Evolutionary conservation across 352 stramenopile species (phyloP).

Genomic region (Globisporangium alternatum): DNA sequence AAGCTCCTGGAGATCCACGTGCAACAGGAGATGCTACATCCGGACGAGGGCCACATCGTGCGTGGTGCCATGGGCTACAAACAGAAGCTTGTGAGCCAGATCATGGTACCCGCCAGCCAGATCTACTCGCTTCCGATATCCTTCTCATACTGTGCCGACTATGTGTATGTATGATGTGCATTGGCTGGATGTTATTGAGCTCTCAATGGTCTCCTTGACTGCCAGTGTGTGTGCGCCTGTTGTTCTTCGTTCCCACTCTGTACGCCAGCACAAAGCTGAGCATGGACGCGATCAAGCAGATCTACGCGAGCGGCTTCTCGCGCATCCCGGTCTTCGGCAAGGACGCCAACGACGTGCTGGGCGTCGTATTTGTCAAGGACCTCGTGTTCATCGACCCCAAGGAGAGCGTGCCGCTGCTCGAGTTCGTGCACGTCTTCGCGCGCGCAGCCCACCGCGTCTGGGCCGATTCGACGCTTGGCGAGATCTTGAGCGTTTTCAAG

Average conservation of each 20-base stretch:
- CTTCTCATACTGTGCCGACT: slow-evolving; percentile 19
- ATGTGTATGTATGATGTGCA: background rate
- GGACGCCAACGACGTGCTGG: slow-evolving; percentile 95
- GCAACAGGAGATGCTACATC: slow-evolving; percentile 87
- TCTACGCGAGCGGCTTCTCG: slow-evolving; percentile 91
- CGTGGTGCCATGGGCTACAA: slow-evolving; percentile 84
- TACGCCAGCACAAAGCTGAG: slow-evolving; percentile 49
- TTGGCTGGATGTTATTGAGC: background rate
- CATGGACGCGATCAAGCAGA: slow-evolving; percentile 60
- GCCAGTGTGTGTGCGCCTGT: slow-evolving; percentile 16
- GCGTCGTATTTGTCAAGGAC: slow-evolving; percentile 95
- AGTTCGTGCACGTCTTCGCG: slow-evolving; percentile 91
- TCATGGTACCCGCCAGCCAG: slow-evolving; percentile 91
- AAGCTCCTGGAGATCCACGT: slow-evolving; percentile 98
- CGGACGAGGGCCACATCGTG: slow-evolving; percentile 95
- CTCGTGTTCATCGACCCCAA: slow-evolving; percentile 83
- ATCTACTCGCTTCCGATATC: slow-evolving; percentile 79
- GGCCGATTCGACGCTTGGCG: slow-evolving; percentile 60
- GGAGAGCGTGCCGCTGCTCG: slow-evolving; percentile 61
- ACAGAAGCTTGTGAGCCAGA: slow-evolving; percentile 75
- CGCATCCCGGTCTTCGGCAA: slow-evolving; percentile 95
- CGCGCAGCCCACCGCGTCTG: slow-evolving; percentile 68
- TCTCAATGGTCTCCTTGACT: slow-evolving; percentile 2
- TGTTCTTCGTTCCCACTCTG: slow-evolving; percentile 24
- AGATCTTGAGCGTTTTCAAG: slow-evolving; percentile 79